Evolutionary conservation across 2,329 filamentous ascomycete genomes (phyloP), one percentile per base, ranked within the genome.

Genomic region (Botrytis deweyae): DNA sequence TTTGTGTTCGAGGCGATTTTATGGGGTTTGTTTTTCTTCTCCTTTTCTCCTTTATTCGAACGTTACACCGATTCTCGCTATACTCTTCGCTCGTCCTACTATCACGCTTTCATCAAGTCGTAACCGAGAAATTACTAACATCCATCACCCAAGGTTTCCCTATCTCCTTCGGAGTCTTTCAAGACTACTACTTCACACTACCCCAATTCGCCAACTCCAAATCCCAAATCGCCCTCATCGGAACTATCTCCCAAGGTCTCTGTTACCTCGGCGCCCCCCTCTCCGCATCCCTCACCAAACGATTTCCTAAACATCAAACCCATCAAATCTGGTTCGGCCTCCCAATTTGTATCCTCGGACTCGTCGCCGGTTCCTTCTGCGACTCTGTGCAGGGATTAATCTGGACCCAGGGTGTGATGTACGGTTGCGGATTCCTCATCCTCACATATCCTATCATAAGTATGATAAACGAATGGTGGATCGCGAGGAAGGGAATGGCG

Each of bases 391-490:
- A 83, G 0, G 86, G 89, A 55, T 84, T 92, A 49, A 87, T 92
- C 75, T 78, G 85, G 18, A 89, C 87, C 0, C 90, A 92, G 78
- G 90, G 90, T 4, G 80, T 91, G 12, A 80, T 91, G 42, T 91
- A 89, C 78, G 89, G 85, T 55, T 77, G 90, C 16, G 88, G 89
- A 36, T 88, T 88, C n/a, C 83, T 84, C 9, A 82, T 89, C 61
- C 82, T 86, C 8, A 90, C 89, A 79, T 86, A 84, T 44, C 88
- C 89, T 0, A 87, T 86, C 76, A 85, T 90, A 52, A 76, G 86
- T 49, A 90, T 89, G 80, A 82, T 91, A 75, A 87, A 90, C 74
- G 87, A 90, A 79, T 91, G 88, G 88, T 91, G 90, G 78, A 84
- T 88, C n/a, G 83, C 82, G 58, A 85, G 85, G 59, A 89, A 89